These are phyloP conservation scores for Nymphaea colorata DNA, from an alignment of 164 flowering plant species.

Conservation along the genomic window DNA sequence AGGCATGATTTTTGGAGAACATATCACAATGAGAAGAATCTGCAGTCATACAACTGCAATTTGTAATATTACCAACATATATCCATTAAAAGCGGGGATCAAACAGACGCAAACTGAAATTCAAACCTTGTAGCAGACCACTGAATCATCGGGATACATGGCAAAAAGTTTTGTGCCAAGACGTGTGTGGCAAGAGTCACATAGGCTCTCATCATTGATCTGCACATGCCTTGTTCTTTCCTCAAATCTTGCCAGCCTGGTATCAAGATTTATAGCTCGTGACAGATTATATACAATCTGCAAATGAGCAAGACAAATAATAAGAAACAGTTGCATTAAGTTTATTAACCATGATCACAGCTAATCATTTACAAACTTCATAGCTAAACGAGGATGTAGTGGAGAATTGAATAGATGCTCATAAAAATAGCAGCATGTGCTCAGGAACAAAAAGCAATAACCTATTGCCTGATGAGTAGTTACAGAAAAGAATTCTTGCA, in stretches of 20 bases:
- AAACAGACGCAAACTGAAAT: background rate
- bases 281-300: slow-evolving; percentile 82
- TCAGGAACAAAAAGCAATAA: no score
- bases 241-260: slow-evolving; percentile 71
- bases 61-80: background rate
- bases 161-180: slow-evolving; percentile 98
- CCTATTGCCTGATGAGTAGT: no score
- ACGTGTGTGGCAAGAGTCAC: slow-evolving; percentile 95
- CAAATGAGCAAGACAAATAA: slow-evolving; percentile 1
- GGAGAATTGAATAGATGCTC: no score
- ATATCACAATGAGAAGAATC: background rate
- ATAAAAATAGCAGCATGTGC: no score
- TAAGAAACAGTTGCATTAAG: background rate
- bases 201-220: slow-evolving; percentile 89
- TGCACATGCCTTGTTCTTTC: slow-evolving; percentile 87
- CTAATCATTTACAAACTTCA: no score
- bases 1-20: background rate
- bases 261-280: slow-evolving; percentile 64
- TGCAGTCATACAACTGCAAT: background rate
- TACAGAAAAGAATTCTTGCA: no score
- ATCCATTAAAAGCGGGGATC: background rate
- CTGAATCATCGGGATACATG: slow-evolving; percentile 92
- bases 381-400: no score
- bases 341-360: no score
- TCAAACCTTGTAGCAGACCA: slow-evolving; percentile 94